Conservation (phyloP, 75 land plant species). For the Pseudotsuga menziesii region DNA sequence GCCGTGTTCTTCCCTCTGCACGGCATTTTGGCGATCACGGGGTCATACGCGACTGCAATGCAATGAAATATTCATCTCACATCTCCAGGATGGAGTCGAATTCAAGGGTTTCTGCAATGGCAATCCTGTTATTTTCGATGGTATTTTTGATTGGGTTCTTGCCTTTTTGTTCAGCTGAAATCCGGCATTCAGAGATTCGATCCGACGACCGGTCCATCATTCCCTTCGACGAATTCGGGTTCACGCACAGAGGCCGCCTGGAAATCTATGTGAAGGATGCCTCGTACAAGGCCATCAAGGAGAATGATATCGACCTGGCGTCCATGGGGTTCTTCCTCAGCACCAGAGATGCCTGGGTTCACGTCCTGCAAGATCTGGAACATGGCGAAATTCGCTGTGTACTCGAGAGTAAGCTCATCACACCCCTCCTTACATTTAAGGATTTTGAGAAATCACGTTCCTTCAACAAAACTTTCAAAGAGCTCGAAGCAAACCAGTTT, state of each 20-base stretch:
- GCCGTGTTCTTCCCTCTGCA: too few relatives aligned
- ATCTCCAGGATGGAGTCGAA: too few relatives aligned
- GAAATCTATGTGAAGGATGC: constrained; percentile 24
- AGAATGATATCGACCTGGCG: constrained; percentile 12
- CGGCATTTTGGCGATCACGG: too few relatives aligned
- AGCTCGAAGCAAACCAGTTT: constrained; percentile 51
- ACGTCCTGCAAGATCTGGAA: constrained; percentile 41
- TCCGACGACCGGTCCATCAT: constrained; percentile 52
- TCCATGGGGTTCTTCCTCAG: constrained; percentile 78
- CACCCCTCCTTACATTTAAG: constrained; percentile 31
- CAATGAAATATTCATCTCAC: too few relatives aligned
- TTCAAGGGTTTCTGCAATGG: background rate
- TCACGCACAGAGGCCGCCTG: constrained; percentile 37
- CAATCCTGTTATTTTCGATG: background rate
- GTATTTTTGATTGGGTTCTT: background rate
- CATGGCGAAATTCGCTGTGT: constrained; percentile 18
- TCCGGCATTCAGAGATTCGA: constrained; percentile 24
- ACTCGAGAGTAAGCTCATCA: constrained; percentile 42
- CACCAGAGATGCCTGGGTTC: constrained; percentile 54
- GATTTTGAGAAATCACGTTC: constrained; percentile 6
- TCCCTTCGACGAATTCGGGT: constrained; percentile 61
- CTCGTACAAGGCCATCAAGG: constrained; percentile 12
- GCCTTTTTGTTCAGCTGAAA: constrained; percentile 25
- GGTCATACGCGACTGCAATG: too few relatives aligned
- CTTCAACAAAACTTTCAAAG: constrained; percentile 7